Evolutionary conservation across 768 basidiomycete species (phyloP), one percentile per base, ranked within the genome.

Genomic region (Hericium rajendrae): DNA sequence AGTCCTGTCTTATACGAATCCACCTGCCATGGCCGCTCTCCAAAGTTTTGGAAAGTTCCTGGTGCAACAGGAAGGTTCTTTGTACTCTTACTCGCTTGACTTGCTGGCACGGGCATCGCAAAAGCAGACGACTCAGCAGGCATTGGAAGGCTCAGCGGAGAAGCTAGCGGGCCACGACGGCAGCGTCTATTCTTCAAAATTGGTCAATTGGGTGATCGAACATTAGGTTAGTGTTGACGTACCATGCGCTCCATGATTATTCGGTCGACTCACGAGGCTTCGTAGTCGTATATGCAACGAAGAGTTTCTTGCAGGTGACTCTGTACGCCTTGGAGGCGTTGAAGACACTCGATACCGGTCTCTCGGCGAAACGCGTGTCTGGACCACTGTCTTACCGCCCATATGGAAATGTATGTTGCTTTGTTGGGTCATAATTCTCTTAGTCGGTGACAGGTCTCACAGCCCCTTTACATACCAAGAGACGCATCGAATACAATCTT

Each of bases 401-500:
- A 1, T 86, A 80, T 63, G 86, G 87, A 41, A 81, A 85, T 68
- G 89, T 91, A 61, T 53, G 79, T 64, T 32, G 32, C 32, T 32
- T 8, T 32, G 32, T 32, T 6, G 32, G 6, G 6, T 8, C 32
- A 10, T 32, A 2, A 32, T 8, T 32, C 12, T 10, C 15, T 10
- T 15, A 39, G 20, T 38, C 50, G 26, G 8, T 32, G 32, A 32
- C 32, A 32, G 26, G 58, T 57, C 46, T 48, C 26, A 2, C 60
- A 91, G 88, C 70, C 81, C 2, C 78, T 84, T 11, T 85, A 81
- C 61, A 77, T 91, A 50, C 85, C 90, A 0, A 85, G 81, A 65
- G 88, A 91, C 57, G 82, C 82, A 0, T 77, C 78, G 55, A 78
- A 82, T 55, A 72, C 90, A 26, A 79, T 76, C 4, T 72, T 82